Conservation (phyloP, 345 rosid species). For the Eucalyptus tenuipes region DNA sequence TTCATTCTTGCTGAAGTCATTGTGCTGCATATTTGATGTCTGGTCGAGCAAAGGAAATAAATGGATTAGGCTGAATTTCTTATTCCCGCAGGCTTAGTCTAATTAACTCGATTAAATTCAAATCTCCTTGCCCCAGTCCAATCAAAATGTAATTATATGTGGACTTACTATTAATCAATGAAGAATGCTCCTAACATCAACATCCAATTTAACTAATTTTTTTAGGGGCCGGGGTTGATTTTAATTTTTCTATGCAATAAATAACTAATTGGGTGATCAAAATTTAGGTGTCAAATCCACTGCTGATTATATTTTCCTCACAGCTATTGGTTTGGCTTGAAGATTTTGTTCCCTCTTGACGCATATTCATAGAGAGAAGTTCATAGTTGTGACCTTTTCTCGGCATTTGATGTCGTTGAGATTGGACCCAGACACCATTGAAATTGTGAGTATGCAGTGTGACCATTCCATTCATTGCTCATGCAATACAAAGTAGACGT, state of each 20-base stretch:
- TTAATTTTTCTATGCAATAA: too few relatives aligned
- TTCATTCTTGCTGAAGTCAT: neutral
- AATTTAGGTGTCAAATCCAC: neutral
- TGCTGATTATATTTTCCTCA: neutral
- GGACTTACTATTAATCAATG: neutral
- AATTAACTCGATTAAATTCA: accelerated
- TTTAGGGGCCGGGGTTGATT: accelerated
- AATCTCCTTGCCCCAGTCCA: accelerated
- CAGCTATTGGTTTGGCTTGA: neutral
- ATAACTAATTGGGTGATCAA: accelerated
- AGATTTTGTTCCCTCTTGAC: too few relatives aligned
- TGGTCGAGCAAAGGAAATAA: neutral
- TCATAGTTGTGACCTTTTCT: neutral
- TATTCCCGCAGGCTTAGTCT: accelerated
- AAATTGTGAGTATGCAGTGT: slow-evolving; percentile 60
- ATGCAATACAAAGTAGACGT: slow-evolving; percentile 79
- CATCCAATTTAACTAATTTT: accelerated
- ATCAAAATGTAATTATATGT: neutral
- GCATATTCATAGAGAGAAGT: neutral
- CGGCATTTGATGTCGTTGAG: slow-evolving; percentile 31
- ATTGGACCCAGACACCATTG: slow-evolving; percentile 84
- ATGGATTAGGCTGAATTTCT: neutral
- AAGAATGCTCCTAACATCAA: neutral
- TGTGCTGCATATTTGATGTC: neutral
- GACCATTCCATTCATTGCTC: slow-evolving; percentile 90